These are phyloP conservation scores for Pseudodiploospora longispora DNA, from an alignment of 2,329 filamentous ascomycete genomes.

Conservation along the genomic window DNA sequence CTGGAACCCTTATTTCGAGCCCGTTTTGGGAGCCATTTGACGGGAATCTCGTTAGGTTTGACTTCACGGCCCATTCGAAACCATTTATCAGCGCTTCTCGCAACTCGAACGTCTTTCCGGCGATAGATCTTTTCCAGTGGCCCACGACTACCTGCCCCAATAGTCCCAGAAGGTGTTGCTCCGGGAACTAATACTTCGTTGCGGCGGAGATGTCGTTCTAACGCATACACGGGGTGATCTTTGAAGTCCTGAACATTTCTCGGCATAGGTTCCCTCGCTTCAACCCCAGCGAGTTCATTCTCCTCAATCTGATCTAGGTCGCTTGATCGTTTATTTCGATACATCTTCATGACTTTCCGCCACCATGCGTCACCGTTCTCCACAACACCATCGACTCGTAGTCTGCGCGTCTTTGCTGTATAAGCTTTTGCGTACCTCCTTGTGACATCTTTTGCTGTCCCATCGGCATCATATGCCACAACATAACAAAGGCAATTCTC, in stretches of 20 bases:
- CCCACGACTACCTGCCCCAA: slow-evolving; percentile 57
- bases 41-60: slow-evolving; percentile 67
- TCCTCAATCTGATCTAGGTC: slow-evolving; percentile 82
- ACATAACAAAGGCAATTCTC: slow-evolving; percentile 77
- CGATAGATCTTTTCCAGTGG: slow-evolving; percentile 73
- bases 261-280: slow-evolving; percentile 75
- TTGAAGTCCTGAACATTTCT: slow-evolving; percentile 83
- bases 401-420: slow-evolving; percentile 78
- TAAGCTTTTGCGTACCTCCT: slow-evolving; percentile 79
- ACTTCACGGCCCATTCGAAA: slow-evolving; percentile 79
- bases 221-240: slow-evolving; percentile 71
- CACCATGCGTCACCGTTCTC: slow-evolving; percentile 45
- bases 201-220: slow-evolving; percentile 75
- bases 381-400: slow-evolving; percentile 61
- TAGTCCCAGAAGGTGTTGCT: slow-evolving; percentile 64
- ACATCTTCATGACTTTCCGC: slow-evolving; percentile 42
- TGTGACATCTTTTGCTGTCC: slow-evolving; percentile 75
- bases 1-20: slow-evolving; percentile 22
- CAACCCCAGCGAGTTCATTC: slow-evolving; percentile 61
- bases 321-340: slow-evolving; percentile 30
- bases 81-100: slow-evolving; percentile 80
- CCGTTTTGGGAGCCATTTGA: slow-evolving; percentile 60
- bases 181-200: slow-evolving; percentile 75
- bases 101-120: slow-evolving; percentile 68
- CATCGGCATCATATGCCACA: slow-evolving; percentile 75